Evolutionary conservation across 2,329 filamentous ascomycete genomes (phyloP).

Genomic region (Drechslerella stenobrocha): DNA sequence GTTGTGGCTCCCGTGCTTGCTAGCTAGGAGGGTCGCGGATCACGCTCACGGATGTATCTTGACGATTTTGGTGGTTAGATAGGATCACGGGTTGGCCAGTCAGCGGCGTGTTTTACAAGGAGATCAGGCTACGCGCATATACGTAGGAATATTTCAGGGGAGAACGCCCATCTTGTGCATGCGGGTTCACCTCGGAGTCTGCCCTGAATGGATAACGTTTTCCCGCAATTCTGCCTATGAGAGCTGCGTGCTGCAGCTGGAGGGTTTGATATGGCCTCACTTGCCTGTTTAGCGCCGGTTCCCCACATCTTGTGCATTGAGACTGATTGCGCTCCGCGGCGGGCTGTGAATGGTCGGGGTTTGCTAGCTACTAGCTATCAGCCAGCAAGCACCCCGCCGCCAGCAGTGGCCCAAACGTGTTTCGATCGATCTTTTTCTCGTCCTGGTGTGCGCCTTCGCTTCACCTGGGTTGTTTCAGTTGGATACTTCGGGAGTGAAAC

Average conservation of each 20-base stretch:
- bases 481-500: not conserved
- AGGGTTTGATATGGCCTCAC: conserved; percentile 21
- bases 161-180: not conserved
- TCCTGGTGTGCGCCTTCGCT: not conserved
- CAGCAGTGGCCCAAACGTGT: conserved; percentile 7
- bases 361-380: conserved; percentile 2
- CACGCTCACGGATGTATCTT: no score
- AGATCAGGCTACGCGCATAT: not conserved
- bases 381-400: conserved; percentile 19
- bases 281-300: conserved; percentile 41
- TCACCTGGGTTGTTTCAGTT: not conserved
- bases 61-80: no score
- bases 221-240: not conserved
- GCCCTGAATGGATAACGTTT: not conserved
- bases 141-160: not conserved
- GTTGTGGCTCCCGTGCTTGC: no score
- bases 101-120: not conserved
- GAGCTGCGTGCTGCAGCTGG: not conserved
- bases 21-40: no score
- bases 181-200: not conserved
- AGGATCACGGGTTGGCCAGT: no score
- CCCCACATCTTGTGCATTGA: conserved; percentile 22
- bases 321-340: conserved; percentile 10
- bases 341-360: conserved; percentile 18
- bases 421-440: not conserved